These are phyloP conservation scores for Dictyostelium purpureum DNA, from an alignment of 78 protist genomes.

Conservation along the genomic window DNA sequence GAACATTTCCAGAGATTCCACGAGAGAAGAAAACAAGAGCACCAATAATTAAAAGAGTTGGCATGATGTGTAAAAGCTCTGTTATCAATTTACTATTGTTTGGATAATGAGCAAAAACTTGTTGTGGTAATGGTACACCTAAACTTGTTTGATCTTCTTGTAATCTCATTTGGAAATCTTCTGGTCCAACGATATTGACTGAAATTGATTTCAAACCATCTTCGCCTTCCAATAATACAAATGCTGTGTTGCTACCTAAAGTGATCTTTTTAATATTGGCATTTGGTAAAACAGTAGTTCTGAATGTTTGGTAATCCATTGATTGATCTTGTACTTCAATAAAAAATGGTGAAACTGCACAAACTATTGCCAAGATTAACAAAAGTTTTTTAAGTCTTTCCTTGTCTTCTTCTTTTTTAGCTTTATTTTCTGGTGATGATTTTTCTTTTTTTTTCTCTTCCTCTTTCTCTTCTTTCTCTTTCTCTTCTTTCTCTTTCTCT, in stretches of 20 bases:
- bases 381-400: no score
- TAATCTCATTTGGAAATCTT: slow-evolving; percentile 49
- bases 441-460: background rate
- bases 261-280: background rate
- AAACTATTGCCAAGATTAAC: background rate
- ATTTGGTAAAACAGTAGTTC: slow-evolving; percentile 32
- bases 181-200: slow-evolving; percentile 21
- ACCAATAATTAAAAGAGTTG: slow-evolving; percentile 35
- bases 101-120: slow-evolving; percentile 29
- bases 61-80: background rate
- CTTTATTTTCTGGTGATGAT: background rate
- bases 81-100: background rate
- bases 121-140: slow-evolving; percentile 38
- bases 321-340: background rate
- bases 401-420: no score
- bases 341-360: background rate
- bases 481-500: background rate
- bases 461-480: background rate
- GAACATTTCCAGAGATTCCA: background rate
- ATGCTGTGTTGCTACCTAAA: background rate
- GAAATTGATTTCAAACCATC: background rate
- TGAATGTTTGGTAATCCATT: slow-evolving; percentile 67
- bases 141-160: slow-evolving; percentile 47
- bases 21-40: slow-evolving; percentile 15
- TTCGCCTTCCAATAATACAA: background rate